Conservation (phyloP, 1,139 yeast genomes). For the Pichia sp. region DNA sequence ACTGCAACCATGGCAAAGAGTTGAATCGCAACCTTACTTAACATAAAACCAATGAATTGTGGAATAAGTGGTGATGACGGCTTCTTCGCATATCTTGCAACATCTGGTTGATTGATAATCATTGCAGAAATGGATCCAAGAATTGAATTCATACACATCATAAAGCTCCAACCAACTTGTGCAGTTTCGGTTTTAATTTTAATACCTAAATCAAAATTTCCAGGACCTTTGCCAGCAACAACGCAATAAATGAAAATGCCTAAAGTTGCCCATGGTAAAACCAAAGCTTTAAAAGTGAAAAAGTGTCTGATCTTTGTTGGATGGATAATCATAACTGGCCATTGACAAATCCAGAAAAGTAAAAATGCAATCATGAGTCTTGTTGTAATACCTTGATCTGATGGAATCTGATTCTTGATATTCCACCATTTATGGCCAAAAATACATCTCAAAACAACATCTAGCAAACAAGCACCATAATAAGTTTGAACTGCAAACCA, state of each 20-base stretch:
- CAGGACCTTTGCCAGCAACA: slow-evolving; percentile 33
- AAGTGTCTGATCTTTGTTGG: slow-evolving; percentile 33
- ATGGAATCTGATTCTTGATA: slow-evolving; percentile 24
- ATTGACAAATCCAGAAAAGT: slow-evolving; percentile 36
- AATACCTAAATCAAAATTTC: slow-evolving; percentile 30
- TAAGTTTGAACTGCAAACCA: slow-evolving; percentile 33
- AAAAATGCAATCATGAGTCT: slow-evolving; percentile 38
- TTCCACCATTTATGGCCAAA: slow-evolving; percentile 18
- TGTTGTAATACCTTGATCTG: slow-evolving; percentile 33
- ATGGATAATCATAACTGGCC: slow-evolving; percentile 30
- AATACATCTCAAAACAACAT: slow-evolving; percentile 31
- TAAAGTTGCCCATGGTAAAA: slow-evolving; percentile 37
- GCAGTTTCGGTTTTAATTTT: slow-evolving; percentile 29
- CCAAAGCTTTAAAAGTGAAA: slow-evolving; percentile 34
- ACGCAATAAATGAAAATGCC: slow-evolving; percentile 32
- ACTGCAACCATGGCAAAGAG: slow-evolving; percentile 25
- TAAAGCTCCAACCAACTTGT: slow-evolving; percentile 35
- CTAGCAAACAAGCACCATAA: slow-evolving; percentile 27
- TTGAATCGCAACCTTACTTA: slow-evolving; percentile 23
- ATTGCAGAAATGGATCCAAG: slow-evolving; percentile 37
- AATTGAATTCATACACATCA: slow-evolving; percentile 38
- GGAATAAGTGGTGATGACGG: slow-evolving; percentile 28
- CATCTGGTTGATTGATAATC: slow-evolving; percentile 33
- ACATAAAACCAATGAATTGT: slow-evolving; percentile 23
- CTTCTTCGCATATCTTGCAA: slow-evolving; percentile 33